Evolutionary conservation across 2,329 filamentous ascomycete genomes (phyloP), one percentile per base, ranked within the genome.

Genomic region (Talaromyces sp.): DNA sequence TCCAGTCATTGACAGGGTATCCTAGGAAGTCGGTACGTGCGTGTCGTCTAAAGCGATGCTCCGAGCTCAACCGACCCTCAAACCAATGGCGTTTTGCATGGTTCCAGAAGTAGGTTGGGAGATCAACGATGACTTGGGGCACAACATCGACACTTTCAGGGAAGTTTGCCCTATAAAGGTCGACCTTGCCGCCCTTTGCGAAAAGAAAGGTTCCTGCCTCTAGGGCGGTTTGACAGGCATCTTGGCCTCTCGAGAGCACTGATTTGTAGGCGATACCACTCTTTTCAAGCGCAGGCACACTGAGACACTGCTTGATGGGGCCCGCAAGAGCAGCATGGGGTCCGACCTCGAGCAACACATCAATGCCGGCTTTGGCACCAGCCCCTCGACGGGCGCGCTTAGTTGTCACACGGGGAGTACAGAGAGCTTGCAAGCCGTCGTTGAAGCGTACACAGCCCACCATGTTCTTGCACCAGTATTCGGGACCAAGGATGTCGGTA

Each of bases 401-500:
- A 7, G 41, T 3, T 2, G 41, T 46, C 9, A n/a, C 41, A 8
- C 19, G 41, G 9, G 41, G 41, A 19, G 41, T 19, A 10, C 41
- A 46, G 9, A 46, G 41, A 21, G 12, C 17, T 46, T 46, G 41
- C 26, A 72, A 50, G 0, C 63, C 68, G 2, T 60, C 60, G 4
- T 62, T 63, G 55, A 74, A 74, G 0, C 58, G 64, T 2, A 73
- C 72, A 1, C 70, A 69, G 1, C 67, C 70, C 1, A 70, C 63
- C 65, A 74, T 65, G 29, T 74, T 74, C 3, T 67, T 62, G 1
- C 69, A 65, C 72, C 72, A 74, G 52, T 74, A 72, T 24, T 59
- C 56, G 17, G 60, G 54, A 17, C 52, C 43, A 7, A 69, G 55
- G 46, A 56, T 3, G 1, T 65, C 56, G 1, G 62, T 60, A 0